A percentile compares a stretch with the other conserved stretches of the same genome.
Evolutionary conservation across 352 stramenopile genomes (phyloP).

Genomic region (Phytophthora pseudosyringae): DNA sequence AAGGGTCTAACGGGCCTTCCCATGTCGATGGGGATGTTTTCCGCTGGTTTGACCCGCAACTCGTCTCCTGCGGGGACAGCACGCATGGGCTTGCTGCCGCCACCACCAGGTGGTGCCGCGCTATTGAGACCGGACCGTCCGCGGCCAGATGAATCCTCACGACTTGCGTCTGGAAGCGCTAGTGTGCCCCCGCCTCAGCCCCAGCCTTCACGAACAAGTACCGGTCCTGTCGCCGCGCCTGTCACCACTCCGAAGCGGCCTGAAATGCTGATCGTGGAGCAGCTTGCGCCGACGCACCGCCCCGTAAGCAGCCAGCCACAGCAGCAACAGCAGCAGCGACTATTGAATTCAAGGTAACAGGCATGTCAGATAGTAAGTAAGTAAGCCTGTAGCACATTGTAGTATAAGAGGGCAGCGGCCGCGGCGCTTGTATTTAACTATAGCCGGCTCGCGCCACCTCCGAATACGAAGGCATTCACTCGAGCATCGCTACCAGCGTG

Average conservation of each 20-base stretch:
- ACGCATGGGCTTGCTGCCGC: constrained; percentile 38
- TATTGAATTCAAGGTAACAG: constrained; percentile 53
- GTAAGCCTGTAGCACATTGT: constrained; percentile 49
- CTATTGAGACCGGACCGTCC: constrained; percentile 35
- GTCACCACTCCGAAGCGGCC: constrained; percentile 32
- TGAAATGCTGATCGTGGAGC: constrained; percentile 48
- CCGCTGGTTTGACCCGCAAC: constrained; percentile 32
- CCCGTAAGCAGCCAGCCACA: constrained; percentile 38
- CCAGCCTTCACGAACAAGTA: constrained; percentile 26
- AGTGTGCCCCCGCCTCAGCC: constrained; percentile 17
- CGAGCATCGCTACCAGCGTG: not conserved
- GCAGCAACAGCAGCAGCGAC: constrained; percentile 37
- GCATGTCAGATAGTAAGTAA: constrained; percentile 53
- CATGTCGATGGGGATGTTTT: constrained; percentile 48
- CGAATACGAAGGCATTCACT: constrained; percentile 34
- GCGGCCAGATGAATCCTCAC: constrained; percentile 41
- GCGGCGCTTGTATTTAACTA: constrained; percentile 38
- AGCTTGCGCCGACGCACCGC: constrained; percentile 32
- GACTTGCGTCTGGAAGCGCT: constrained; percentile 35
- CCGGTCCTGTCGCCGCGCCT: constrained; percentile 10
- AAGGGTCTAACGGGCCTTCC: constrained; percentile 31
- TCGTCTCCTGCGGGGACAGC: constrained; percentile 33
- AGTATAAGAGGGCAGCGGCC: constrained; percentile 41
- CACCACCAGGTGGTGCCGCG: constrained; percentile 31
- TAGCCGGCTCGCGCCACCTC: constrained; percentile 22